phyloP scores from a whole-genome alignment of 179 eudicot genomes.

The Drosera spatulata region DNA sequence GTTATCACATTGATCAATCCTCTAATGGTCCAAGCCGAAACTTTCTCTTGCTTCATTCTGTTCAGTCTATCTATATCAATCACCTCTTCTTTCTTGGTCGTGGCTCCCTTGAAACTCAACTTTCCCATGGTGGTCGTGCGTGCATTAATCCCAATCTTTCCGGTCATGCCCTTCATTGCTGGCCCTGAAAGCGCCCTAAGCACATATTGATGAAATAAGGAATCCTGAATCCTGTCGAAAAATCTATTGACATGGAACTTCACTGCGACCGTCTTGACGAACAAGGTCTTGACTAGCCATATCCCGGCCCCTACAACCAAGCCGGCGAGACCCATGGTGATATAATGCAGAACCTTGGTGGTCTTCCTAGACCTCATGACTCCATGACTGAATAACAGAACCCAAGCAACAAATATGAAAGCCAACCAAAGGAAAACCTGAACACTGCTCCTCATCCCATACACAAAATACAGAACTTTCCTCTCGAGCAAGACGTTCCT shows the following conservation, averaged over 20 bases:
- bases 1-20: constrained; percentile 53
- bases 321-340: constrained; percentile 58
- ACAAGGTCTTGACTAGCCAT: constrained; percentile 62
- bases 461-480: constrained; percentile 26
- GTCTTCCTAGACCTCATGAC: constrained; percentile 24
- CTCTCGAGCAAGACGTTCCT: constrained; percentile 51
- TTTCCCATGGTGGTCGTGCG: constrained; percentile 13
- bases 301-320: constrained; percentile 45
- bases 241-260: constrained; percentile 64
- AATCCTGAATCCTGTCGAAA: constrained; percentile 80
- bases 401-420: constrained; percentile 52
- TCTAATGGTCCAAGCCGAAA: constrained; percentile 80
- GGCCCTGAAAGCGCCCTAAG: constrained; percentile 72
- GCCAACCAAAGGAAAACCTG: constrained; percentile 9
- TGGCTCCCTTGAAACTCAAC: constrained; percentile 42
- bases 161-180: constrained; percentile 31
- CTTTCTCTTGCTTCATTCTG: constrained; percentile 46
- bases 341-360: constrained; percentile 27
- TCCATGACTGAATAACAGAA: constrained; percentile 34
- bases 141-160: constrained; percentile 1
- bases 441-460: too few species aligned
- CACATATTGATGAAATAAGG: constrained; percentile 63
- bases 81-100: constrained; percentile 16
- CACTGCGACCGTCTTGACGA: constrained; percentile 52
- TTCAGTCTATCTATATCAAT: constrained; percentile 41